Base-by-base conservation (phyloP, 257 asterid genomes). In the Voacanga thouarsii region DNA sequence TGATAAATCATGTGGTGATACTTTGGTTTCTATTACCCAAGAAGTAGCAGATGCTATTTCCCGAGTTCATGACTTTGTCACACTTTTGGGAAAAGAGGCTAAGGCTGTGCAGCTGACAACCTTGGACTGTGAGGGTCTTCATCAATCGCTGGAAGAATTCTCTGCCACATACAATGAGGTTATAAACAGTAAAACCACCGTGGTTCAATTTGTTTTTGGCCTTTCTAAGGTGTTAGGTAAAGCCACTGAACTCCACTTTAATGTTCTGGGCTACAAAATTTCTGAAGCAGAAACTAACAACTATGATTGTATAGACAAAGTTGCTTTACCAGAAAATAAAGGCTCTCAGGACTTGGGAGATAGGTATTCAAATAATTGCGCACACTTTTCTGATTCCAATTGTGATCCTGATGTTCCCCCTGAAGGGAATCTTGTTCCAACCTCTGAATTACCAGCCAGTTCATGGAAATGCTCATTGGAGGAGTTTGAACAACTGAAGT, bases 291-390 rank as follows among this genome's bases (percentile, higher is more conserved):
- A 95, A 87, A 86, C 87, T 45, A 88, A 89, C 71, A 87, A 84
- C 63, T 87, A 91, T 64, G 96, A 95, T 80, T 95, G 97, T 78
- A 91, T 95, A 37, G 98, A 95, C 88, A 95, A 95, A 87, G 90
- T 93, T 72, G 97, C 92, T 41, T 86, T 95, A 59, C 94, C 97
- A 50, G 99, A 93, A 81, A 91, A 93, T 84, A 91, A 87, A 82
- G 90, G 71, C 66, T 82, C 79, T 43, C 85, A 82, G 73, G 87
- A 90, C 51, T 67, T 86, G 21, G 94, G 82, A 59, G 94, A 87
- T 82, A 85, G 81, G 60, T 89, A 87, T 84, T 76, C 86, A 72
- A 90, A 86, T 72, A 89, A 92, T 68, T 89, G 96, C 44, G 65
- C 89, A 66, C 86, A 80, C 80, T 91, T 90, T 79, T 91, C 97